Evolutionary conservation across 2,329 filamentous ascomycete genomes (phyloP).

Genomic region (Xylariaceae sp.): DNA sequence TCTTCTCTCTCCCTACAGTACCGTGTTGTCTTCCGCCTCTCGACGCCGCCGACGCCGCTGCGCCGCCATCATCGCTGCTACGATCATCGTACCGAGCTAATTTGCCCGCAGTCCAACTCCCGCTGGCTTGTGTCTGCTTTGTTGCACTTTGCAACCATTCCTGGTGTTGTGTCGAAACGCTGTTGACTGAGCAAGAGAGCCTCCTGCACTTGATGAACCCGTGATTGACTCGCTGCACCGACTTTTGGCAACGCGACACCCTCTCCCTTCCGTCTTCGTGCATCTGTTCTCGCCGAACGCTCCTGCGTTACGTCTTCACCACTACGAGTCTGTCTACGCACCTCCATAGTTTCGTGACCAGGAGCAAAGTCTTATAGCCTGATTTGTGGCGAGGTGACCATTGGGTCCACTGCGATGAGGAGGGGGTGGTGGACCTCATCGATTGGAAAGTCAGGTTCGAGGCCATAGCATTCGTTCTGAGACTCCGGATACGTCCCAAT

Average conservation of each 20-base stretch:
- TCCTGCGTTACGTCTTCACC: slow-evolving; percentile 1
- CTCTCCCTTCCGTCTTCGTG: neutral
- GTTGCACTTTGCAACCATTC: neutral
- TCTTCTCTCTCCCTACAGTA: neutral
- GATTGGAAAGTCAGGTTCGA: slow-evolving; percentile 28
- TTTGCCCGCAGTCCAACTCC: neutral
- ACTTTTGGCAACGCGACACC: slow-evolving; percentile 1
- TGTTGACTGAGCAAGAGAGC: neutral
- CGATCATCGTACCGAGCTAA: neutral
- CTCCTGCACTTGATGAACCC: neutral
- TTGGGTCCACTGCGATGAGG: slow-evolving; percentile 35
- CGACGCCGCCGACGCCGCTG: neutral
- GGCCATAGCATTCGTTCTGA: slow-evolving; percentile 22
- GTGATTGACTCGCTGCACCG: neutral
- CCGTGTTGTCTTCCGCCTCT: neutral
- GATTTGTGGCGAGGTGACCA: slow-evolving; percentile 27
- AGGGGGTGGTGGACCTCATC: slow-evolving; percentile 33
- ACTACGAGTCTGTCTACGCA: slow-evolving; percentile 3
- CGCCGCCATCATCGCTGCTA: neutral
- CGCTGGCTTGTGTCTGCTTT: neutral
- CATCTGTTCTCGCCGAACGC: slow-evolving; percentile 9
- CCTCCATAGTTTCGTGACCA: neutral
- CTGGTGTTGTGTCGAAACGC: slow-evolving; percentile 6
- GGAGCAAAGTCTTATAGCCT: slow-evolving; percentile 5
- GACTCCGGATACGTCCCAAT: slow-evolving; percentile 13